Evolutionary conservation across 108 stramenopile species (phyloP), one percentile per base, ranked within the genome.

Genomic region (Skeletonema grethae): DNA sequence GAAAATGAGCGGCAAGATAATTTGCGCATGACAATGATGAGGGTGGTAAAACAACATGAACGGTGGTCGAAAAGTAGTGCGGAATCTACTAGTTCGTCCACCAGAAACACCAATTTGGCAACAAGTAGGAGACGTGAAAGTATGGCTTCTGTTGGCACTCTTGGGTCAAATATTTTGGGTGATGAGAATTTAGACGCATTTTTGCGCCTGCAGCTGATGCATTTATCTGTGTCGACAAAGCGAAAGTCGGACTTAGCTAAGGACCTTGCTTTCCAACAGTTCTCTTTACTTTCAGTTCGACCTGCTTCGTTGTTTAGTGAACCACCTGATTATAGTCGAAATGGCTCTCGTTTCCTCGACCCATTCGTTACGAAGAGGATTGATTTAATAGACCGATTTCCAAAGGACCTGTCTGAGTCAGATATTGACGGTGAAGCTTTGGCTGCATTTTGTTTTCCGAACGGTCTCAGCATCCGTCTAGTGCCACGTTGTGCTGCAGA

Each of bases 391-490:
- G 84, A 84, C 55, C 77, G 73, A 29, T 82, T 68, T 73, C 70
- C 84, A 3, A 68, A 16, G 5, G 67, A 15, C 5, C 0, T 16
- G 55, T 66, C 79, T 24, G 41, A 72, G 35, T 68, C 76, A n/a
- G 73, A 78, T 31, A 77, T 84, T 28, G 80, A 82, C 66, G 56
- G 80, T 20, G 69, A 75, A 48, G 79, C 84, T 11, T 76, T 84
- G 18, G 80, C 80, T 57, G 74, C 80, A 35, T 84, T 84, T 65
- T 84, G 80, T 41, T 84, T 84, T 31, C 79, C 84, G 4, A 77
- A 84, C 41, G 84, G 84, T 61, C 68, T 84, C 10, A 67, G 66
- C 13, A 59, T 84, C 50, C 70, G 84, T 12, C 65, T 82, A 2
- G 41, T 84, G 13, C 84, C 80, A 11, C 70, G 72, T 24, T 59